These are phyloP conservation scores for Ogataea zsoltii DNA, from an alignment of 805 yeast genomes.

Conservation along the genomic window DNA sequence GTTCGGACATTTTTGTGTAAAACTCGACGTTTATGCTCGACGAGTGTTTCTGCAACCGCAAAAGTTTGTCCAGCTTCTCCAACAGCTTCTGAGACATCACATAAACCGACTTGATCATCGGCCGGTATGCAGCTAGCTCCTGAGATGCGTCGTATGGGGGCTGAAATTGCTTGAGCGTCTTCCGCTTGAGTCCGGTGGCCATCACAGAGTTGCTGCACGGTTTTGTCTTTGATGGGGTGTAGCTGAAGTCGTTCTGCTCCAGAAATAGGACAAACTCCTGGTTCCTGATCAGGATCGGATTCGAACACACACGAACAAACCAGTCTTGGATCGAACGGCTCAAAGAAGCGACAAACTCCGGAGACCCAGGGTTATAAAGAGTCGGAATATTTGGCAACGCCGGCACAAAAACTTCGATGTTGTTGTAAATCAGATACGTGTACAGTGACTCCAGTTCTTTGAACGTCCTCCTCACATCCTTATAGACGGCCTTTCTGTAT, in stretches of 20 bases:
- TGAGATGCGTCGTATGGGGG: slow-evolving; percentile 88
- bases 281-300: slow-evolving; percentile 81
- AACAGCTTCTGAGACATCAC: slow-evolving; percentile 55
- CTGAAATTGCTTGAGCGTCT: slow-evolving; percentile 86
- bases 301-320: slow-evolving; percentile 72
- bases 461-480: slow-evolving; percentile 77
- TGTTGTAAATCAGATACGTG: slow-evolving; percentile 73
- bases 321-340: slow-evolving; percentile 71
- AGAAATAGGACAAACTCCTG: slow-evolving; percentile 82
- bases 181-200: slow-evolving; percentile 85
- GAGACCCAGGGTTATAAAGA: slow-evolving; percentile 79
- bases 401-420: slow-evolving; percentile 92
- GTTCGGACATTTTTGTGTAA: slow-evolving; percentile 40
- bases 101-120: slow-evolving; percentile 77
- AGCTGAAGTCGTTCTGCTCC: slow-evolving; percentile 40
- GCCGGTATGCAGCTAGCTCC: slow-evolving; percentile 83
- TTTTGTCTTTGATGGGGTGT: slow-evolving; percentile 40
- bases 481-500: slow-evolving; percentile 68
- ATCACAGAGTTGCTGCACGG: slow-evolving; percentile 43
- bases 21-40: slow-evolving; percentile 48
- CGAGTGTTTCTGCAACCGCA: slow-evolving; percentile 58
- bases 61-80: slow-evolving; percentile 50
- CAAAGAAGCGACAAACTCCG: slow-evolving; percentile 69
- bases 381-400: slow-evolving; percentile 76
- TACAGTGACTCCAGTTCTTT: slow-evolving; percentile 76